Percentiles rank a stretch among this genome's conserved stretches.
phyloP scores from a whole-genome alignment of 495 filamentous ascomycete genomes.

The Penicillium psychrofluorescens region DNA sequence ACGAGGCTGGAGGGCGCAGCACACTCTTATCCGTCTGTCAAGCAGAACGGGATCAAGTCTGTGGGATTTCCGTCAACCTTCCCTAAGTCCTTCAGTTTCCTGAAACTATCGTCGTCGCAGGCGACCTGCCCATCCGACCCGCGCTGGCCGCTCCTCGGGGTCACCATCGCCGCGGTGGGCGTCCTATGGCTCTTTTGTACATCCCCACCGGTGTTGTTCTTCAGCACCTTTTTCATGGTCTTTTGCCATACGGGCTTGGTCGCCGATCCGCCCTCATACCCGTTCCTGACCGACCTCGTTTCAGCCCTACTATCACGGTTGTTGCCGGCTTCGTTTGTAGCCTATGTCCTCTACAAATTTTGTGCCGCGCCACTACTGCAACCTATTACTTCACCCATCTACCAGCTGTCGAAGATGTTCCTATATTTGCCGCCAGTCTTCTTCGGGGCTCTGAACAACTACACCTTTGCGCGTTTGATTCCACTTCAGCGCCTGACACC shows the following conservation, averaged over 20 bases:
- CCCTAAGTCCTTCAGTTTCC: conserved; percentile 67
- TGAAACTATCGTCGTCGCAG: conserved; percentile 33
- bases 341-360: conserved; percentile 67
- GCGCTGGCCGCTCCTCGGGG: conserved; percentile 66
- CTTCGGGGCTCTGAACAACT: conserved; percentile 74
- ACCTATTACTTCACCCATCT: conserved; percentile 48
- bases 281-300: conserved; percentile 51
- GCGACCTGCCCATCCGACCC: conserved; percentile 48
- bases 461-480: conserved; percentile 72
- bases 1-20: conserved; percentile 60
- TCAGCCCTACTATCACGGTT: conserved; percentile 67
- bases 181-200: conserved; percentile 62
- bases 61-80: conserved; percentile 69
- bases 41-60: conserved; percentile 58
- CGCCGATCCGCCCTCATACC: conserved; percentile 60
- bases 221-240: conserved; percentile 60
- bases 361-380: conserved; percentile 48
- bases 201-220: conserved; percentile 63
- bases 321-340: conserved; percentile 68
- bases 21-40: conserved; percentile 51
- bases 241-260: conserved; percentile 75
- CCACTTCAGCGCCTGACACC: conserved; percentile 72
- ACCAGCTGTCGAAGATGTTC: conserved; percentile 63
- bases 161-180: conserved; percentile 60
- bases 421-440: conserved; percentile 70